Evolutionary conservation across 2,329 filamentous ascomycete genomes (phyloP).

Genomic region (Mariannaea elegans): DNA sequence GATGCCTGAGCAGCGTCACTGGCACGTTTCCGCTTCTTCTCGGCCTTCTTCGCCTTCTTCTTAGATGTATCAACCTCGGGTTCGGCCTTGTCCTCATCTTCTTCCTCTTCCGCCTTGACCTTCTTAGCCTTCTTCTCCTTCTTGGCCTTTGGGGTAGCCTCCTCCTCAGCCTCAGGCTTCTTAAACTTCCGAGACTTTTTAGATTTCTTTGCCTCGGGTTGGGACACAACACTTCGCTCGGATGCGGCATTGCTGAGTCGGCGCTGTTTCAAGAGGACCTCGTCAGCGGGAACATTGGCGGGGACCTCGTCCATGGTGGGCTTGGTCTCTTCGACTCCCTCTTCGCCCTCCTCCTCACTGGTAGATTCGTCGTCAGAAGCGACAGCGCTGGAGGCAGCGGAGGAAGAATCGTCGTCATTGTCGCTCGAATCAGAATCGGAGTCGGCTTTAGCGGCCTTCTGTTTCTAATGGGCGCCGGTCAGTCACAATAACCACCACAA

Average conservation of each 20-base stretch:
- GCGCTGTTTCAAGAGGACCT: conserved; percentile 44
- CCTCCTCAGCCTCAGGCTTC: conserved; percentile 17
- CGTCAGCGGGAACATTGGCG: conserved; percentile 38
- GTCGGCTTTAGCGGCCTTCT: neutral
- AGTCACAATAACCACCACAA: neutral
- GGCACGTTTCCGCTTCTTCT: conserved; percentile 48
- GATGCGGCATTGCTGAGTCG: conserved; percentile 43
- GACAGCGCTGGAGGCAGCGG: conserved; percentile 30
- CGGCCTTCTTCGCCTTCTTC: conserved; percentile 39
- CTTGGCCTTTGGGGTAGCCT: conserved; percentile 38
- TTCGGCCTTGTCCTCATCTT: conserved; percentile 16
- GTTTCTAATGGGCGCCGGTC: neutral
- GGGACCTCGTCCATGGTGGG: conserved; percentile 32
- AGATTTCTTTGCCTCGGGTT: conserved; percentile 28
- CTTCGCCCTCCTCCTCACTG: conserved; percentile 35
- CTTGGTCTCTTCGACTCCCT: conserved; percentile 31
- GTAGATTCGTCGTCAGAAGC: conserved; percentile 30
- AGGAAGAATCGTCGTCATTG: conserved; percentile 31
- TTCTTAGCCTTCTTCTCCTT: conserved; percentile 29
- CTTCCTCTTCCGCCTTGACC: conserved; percentile 30
- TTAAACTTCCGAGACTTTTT: conserved; percentile 28
- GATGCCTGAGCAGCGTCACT: conserved; percentile 32
- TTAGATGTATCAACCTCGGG: conserved; percentile 23
- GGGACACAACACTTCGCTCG: conserved; percentile 33
- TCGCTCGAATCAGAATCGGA: conserved; percentile 15